Percentiles rank a stretch among this genome's conserved stretches.
Evolutionary conservation across 2,329 filamentous ascomycete species (phyloP).

Genomic region (Lecanicillium sp.): DNA sequence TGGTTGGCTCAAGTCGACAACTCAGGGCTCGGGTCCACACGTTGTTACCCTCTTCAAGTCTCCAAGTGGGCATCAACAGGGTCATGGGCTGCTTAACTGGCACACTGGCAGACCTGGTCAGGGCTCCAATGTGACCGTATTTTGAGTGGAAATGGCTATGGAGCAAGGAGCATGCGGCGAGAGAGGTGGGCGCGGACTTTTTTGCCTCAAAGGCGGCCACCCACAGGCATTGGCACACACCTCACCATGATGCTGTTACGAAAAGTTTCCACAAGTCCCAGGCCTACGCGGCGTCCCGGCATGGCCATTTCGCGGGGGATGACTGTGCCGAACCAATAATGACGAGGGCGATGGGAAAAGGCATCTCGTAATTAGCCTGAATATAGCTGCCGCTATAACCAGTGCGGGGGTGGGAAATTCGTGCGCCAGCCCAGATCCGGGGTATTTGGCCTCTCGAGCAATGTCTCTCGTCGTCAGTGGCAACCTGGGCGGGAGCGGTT

Average conservation of each 20-base stretch:
- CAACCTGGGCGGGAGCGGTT: background rate
- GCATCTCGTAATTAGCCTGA: background rate
- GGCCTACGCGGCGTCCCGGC: background rate
- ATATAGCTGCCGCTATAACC: background rate
- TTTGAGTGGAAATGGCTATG: conserved; percentile 2
- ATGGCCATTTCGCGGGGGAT: background rate
- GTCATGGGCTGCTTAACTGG: conserved; percentile 3
- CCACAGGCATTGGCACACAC: background rate
- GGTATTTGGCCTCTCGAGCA: background rate
- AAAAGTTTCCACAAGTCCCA: conserved; percentile 10
- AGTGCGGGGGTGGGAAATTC: background rate
- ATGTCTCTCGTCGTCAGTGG: background rate
- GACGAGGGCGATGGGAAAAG: background rate
- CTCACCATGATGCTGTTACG: too few relatives aligned
- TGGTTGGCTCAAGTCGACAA: conserved; percentile 5
- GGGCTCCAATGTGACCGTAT: background rate
- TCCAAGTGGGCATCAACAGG: conserved; percentile 3
- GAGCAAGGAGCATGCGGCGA: background rate
- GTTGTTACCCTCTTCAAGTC: background rate
- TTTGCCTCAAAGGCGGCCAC: background rate
- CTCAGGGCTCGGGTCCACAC: conserved; percentile 1
- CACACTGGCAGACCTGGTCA: too few relatives aligned
- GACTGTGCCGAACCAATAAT: background rate
- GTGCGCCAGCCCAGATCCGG: conserved; percentile 8
- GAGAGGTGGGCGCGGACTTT: background rate